phyloP scores from a whole-genome alignment of 2,329 filamentous ascomycete genomes.

The Aaosphaeria arxii region DNA sequence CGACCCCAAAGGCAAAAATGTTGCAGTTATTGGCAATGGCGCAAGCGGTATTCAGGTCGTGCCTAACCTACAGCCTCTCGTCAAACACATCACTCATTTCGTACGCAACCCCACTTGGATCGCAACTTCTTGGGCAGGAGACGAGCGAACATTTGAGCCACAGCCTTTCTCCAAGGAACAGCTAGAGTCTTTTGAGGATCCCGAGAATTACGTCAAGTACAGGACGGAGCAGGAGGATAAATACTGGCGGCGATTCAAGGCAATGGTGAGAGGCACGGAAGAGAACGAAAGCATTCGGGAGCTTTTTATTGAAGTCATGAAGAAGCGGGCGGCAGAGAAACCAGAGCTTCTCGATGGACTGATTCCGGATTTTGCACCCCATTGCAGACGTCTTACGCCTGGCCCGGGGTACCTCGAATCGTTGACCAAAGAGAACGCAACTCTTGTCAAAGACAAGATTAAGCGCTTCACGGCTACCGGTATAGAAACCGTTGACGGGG shows the following conservation, averaged over 20 bases:
- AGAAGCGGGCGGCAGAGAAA: slow-evolving; percentile 39
- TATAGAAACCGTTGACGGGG: slow-evolving; percentile 39
- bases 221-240: slow-evolving; percentile 47
- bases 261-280: slow-evolving; percentile 36
- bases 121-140: slow-evolving; percentile 52
- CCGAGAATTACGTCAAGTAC: slow-evolving; percentile 55
- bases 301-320: slow-evolving; percentile 32
- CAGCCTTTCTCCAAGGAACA: slow-evolving; percentile 51
- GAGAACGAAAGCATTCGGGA: slow-evolving; percentile 32
- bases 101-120: slow-evolving; percentile 60
- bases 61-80: slow-evolving; percentile 57
- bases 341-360: slow-evolving; percentile 41
- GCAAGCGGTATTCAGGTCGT: slow-evolving; percentile 62
- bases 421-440: slow-evolving; percentile 40
- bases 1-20: slow-evolving; percentile 55
- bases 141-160: slow-evolving; percentile 40
- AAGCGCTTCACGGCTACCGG: slow-evolving; percentile 36
- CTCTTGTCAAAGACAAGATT: slow-evolving; percentile 40
- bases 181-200: slow-evolving; percentile 57
- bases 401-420: slow-evolving; percentile 39
- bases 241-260: slow-evolving; percentile 56
- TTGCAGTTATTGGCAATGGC: slow-evolving; percentile 64
- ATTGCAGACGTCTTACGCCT: slow-evolving; percentile 33
- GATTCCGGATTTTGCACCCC: slow-evolving; percentile 37
- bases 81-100: slow-evolving; percentile 49